A percentile compares a stretch with the other conserved stretches of the same genome.
phyloP scores from a whole-genome alignment of 257 asterid genomes.

The Fraxinus cuspidata region DNA sequence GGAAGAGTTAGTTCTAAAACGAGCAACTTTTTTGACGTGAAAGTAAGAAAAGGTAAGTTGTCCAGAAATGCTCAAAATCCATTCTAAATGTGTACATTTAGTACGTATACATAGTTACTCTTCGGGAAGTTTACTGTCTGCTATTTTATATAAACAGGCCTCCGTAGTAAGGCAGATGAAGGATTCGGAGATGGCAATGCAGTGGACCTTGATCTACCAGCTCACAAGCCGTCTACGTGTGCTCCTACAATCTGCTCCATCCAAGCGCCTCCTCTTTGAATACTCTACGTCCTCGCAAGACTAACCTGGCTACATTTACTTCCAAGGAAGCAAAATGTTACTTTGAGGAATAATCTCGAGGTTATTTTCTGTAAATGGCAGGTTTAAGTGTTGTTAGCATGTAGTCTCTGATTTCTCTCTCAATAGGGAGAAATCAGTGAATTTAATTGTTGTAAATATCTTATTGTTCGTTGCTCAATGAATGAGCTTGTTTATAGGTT shows the following conservation, averaged over 20 bases:
- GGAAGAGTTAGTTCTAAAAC: background rate
- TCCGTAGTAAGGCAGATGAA: constrained; percentile 99
- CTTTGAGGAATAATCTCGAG: background rate
- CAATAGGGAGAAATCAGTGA: background rate
- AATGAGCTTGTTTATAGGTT: constrained; percentile 23
- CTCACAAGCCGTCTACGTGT: constrained; percentile 93
- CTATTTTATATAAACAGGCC: constrained; percentile 53
- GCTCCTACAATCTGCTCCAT: constrained; percentile 92
- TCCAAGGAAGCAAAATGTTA: background rate
- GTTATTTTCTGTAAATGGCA: background rate
- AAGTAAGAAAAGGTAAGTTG: background rate
- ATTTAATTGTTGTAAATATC: constrained; percentile 9
- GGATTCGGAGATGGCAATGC: constrained; percentile 99
- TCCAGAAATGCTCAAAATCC: background rate
- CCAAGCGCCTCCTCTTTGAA: constrained; percentile 87
- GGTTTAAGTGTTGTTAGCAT: background rate
- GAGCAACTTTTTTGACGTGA: background rate
- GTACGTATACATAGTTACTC: background rate
- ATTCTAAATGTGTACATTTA: background rate
- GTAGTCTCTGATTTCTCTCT: background rate
- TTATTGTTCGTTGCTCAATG: constrained; percentile 15
- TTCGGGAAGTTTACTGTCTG: background rate
- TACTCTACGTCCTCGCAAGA: constrained; percentile 93
- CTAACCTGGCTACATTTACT: constrained; percentile 30
- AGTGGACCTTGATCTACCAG: constrained; percentile 96